Conservation (phyloP, 2,329 filamentous ascomycete genomes). For the Xylaria hypoxylon region DNA sequence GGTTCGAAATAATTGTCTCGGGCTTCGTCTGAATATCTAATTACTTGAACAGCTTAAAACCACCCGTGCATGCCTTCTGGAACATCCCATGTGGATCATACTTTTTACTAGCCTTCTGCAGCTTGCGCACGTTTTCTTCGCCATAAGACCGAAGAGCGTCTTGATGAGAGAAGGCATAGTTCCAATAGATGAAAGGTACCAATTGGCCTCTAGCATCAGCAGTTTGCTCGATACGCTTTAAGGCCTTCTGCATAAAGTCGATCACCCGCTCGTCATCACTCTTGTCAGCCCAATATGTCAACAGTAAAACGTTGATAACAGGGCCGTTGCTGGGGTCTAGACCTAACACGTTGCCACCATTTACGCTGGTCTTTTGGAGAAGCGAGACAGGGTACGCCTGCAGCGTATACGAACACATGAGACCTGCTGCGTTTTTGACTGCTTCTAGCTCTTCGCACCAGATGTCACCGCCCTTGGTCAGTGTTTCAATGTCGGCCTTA, state of each 20-base stretch:
- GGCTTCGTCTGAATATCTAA: too few relatives aligned
- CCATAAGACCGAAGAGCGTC: slow-evolving; percentile 35
- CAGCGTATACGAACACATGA: slow-evolving; percentile 40
- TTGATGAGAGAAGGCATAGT: slow-evolving; percentile 39
- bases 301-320: slow-evolving; percentile 23
- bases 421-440: slow-evolving; percentile 36
- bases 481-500: slow-evolving; percentile 30
- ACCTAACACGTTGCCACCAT: slow-evolving; percentile 19
- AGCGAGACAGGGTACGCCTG: slow-evolving; percentile 41
- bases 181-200: slow-evolving; percentile 36
- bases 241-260: neutral
- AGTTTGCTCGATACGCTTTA: slow-evolving; percentile 10
- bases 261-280: slow-evolving; percentile 34
- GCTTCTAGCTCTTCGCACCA: slow-evolving; percentile 32
- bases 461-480: slow-evolving; percentile 18
- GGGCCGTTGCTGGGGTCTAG: slow-evolving; percentile 24
- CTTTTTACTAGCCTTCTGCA: slow-evolving; percentile 40
- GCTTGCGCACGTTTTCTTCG: slow-evolving; percentile 4
- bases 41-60: slow-evolving; percentile 33
- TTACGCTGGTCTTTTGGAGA: slow-evolving; percentile 25
- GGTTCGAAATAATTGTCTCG: too few relatives aligned
- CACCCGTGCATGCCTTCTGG: slow-evolving; percentile 29
- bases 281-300: slow-evolving; percentile 31
- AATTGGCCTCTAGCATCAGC: neutral
- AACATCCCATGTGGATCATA: slow-evolving; percentile 44